Conservation (phyloP, 139 green algal genomes). For the Gonium pectorale region DNA sequence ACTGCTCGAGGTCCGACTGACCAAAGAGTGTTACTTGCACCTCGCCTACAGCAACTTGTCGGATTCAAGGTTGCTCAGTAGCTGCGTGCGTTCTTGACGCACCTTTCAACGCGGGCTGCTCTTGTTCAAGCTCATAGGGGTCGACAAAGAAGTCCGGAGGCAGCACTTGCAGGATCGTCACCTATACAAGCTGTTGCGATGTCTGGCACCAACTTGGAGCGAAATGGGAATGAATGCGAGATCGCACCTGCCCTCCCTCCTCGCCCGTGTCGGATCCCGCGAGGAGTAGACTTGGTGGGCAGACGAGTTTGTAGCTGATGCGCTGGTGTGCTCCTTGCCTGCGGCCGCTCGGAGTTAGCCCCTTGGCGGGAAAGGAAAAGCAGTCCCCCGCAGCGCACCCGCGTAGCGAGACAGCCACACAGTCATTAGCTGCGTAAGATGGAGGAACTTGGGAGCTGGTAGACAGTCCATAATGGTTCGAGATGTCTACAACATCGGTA, state of each 20-base stretch:
- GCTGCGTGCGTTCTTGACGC: background rate
- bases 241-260: too few species aligned
- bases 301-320: background rate
- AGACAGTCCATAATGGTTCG: background rate
- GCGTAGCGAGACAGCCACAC: background rate
- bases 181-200: too few species aligned
- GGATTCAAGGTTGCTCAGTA: background rate
- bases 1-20: slow-evolving; percentile 23
- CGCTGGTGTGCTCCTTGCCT: slow-evolving; percentile 11
- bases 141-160: slow-evolving; percentile 26
- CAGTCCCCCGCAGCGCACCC: too few species aligned
- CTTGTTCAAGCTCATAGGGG: slow-evolving; percentile 28
- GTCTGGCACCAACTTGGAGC: too few species aligned
- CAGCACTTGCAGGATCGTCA: slow-evolving; percentile 18
- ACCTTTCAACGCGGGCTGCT: background rate
- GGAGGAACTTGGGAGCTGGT: background rate
- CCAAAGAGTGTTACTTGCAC: background rate
- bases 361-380: too few species aligned
- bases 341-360: too few species aligned
- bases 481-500: slow-evolving; percentile 17
- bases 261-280: too few species aligned
- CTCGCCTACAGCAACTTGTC: too few species aligned
- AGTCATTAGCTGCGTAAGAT: background rate
- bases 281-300: background rate
- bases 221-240: too few species aligned